Evolutionary conservation across 768 basidiomycete genomes (phyloP), one percentile per base, ranked within the genome.

Genomic region (Termitomyces sp.): DNA sequence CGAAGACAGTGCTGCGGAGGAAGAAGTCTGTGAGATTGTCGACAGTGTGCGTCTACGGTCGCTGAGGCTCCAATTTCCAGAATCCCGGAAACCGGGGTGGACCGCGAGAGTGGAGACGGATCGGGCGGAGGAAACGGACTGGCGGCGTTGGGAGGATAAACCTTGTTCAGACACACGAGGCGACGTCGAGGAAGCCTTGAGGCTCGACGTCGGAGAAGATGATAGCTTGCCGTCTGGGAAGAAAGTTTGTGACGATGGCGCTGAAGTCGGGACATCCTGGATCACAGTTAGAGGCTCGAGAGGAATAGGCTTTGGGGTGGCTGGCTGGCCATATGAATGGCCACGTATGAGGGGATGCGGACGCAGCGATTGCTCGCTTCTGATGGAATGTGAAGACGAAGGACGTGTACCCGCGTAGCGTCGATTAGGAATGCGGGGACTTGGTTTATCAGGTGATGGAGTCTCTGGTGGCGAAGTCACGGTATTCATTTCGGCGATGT

Each of bases 341-440:
- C 87, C 88, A 55, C 89, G 85, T 61, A 91, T 90, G 52, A 91
- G 77, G 7, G 88, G 90, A 65, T 91, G 90, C 0, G 87, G 88
- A 16, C 86, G 85, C 50, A 87, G 72, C 46, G 67, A 61, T 32
- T 64, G 65, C n/a, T 65, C 64, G 46, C 41, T 49, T 47, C 64
- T 67, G n/a, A 79, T 67, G 16, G 87, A 88, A 64, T 87, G 82
- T 32, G 71, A 81, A 5, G 88, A 89, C 10, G 85, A 77, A 8
- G 87, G 85, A 18, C 88, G 82, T 6, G 83, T 79, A 59, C 71
- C 64, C 24, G 76, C 71, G 37, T 73, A 67, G 41, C 75, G 81
- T 57, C 75, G 80, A 57, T 68, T 56, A 20, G 69, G 59, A 24
- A 67, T 59, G 47, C 69, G 77, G 68, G 41, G 70, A 71, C 56